Base-by-base conservation (phyloP, 2,329 filamentous ascomycete species). In the Nothophaeocryptopus gaeumannii region DNA sequence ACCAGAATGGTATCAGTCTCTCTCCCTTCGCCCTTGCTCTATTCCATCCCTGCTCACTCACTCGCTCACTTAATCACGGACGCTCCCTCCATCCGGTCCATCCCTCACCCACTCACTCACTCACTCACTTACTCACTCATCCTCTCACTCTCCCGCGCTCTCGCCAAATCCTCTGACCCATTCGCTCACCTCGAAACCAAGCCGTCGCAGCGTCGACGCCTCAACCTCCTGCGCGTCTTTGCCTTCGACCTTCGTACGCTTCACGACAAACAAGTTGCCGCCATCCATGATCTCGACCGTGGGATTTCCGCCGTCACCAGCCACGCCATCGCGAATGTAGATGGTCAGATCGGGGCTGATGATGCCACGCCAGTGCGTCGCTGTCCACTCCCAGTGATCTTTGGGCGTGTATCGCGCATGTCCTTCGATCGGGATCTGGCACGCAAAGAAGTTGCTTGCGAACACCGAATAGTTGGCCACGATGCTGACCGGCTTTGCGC, bases 361-460 rank as follows among this genome's bases (percentile, higher is more conserved):
- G 46, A 88, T 86, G 8, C 89, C 89, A 8, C 91, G 84, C 92
- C 92, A 97, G 15, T 96, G 79, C 37, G 88, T 92, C 32, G 92
- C 92, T 76, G 93, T 89, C 92, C 92, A 97, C 69, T 95, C 88
- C 90, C 92, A 97, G 72, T 97, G 92, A 62, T 95, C 90, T n/a
- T 87, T 79, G 0, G 88, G 84, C 12, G 83, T 80, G 67, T 95
- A 96, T 5, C 79, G 77, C 64, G 95, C 90, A 13, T 78, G 74
- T 9, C 54, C 40, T 16, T 57, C 58, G 58, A 95, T 89, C 1
- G 87, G 85, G 37, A 91, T 83, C 11, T 78, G 75, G 47, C 81
- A 82, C 1, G 90, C 87, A 66, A 86, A 92, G 40, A 78, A 75
- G 66, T 96, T 88, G 1, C 88, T 85, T 0, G 86, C 80, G 10